phyloP scores from a whole-genome alignment of 345 rosid species.

The Streptanthus diversifolius region DNA sequence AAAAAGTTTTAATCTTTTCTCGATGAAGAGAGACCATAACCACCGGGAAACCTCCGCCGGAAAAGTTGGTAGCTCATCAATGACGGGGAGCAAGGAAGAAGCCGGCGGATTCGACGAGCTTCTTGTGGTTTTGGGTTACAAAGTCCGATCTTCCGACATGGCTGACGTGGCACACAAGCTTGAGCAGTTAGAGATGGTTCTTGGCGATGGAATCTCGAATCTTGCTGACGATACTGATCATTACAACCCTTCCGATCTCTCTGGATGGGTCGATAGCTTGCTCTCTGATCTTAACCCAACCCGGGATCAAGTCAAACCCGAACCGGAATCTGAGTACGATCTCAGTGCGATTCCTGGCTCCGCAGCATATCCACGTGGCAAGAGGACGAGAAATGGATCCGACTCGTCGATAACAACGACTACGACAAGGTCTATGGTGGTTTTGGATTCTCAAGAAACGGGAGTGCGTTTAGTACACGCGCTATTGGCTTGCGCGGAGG shows the following conservation, averaged over 20 bases:
- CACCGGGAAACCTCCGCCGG: constrained; percentile 31
- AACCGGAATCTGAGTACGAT: constrained; percentile 57
- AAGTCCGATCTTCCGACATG: constrained; percentile 78
- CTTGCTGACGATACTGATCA: constrained; percentile 61
- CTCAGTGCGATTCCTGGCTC: constrained; percentile 75
- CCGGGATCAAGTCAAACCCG: constrained; percentile 13
- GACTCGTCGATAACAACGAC: background rate
- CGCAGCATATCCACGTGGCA: constrained; percentile 51
- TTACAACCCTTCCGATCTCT: constrained; percentile 77
- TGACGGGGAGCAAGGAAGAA: constrained; percentile 37
- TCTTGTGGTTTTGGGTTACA: constrained; percentile 75
- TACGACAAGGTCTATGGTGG: constrained; percentile 56
- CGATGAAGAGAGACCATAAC: constrained; percentile 52
- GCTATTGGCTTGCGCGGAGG: constrained; percentile 81
- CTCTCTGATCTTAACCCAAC: constrained; percentile 45
- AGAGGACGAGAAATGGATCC: constrained; percentile 38
- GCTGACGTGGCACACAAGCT: constrained; percentile 85
- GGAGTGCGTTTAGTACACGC: constrained; percentile 87
- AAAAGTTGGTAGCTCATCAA: constrained; percentile 32
- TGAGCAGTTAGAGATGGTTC: constrained; percentile 80
- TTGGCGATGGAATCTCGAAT: constrained; percentile 63
- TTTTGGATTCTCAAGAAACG: constrained; percentile 76
- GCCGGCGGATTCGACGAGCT: constrained; percentile 83
- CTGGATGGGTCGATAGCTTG: constrained; percentile 69
- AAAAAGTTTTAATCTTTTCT: background rate